phyloP scores from a whole-genome alignment of 2,329 filamentous ascomycete species.

The Sarocladiaceae sp. region DNA sequence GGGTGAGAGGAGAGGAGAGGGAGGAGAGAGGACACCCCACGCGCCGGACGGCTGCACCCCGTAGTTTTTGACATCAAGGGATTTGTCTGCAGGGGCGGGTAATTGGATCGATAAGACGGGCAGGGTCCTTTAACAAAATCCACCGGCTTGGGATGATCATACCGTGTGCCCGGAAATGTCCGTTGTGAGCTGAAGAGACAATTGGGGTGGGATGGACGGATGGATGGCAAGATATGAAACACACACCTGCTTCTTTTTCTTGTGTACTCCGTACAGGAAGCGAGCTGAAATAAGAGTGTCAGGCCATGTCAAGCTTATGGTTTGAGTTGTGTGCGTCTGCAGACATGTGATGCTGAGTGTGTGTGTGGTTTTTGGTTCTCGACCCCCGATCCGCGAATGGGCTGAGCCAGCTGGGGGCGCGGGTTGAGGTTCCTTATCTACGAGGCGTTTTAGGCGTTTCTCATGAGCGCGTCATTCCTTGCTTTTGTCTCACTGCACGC shows the following conservation, averaged over 20 bases:
- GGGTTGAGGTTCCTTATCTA: constrained; percentile 8
- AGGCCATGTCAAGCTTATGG: no score
- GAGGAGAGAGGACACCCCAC: constrained; percentile 1
- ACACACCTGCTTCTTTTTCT: no score
- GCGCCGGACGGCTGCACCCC: no score
- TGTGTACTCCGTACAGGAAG: no score
- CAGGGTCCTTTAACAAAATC: no score
- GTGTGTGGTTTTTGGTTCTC: neutral
- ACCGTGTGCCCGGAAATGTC: no score
- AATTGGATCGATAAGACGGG: neutral
- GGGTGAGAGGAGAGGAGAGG: neutral
- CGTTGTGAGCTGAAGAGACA: no score
- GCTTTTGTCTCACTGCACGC: neutral
- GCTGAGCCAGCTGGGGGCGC: neutral
- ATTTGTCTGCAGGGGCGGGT: constrained; percentile 5
- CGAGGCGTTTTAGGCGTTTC: neutral
- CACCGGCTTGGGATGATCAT: no score
- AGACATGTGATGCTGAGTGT: neutral
- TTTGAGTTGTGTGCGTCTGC: no score
- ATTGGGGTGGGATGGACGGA: no score
- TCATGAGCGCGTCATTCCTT: neutral
- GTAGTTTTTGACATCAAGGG: constrained; percentile 7
- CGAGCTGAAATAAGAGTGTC: no score
- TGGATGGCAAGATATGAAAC: no score
- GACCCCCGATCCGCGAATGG: neutral